These are phyloP conservation scores for Fusarium armeniacum DNA, from an alignment of 2,329 filamentous ascomycete genomes.

Conservation along the genomic window DNA sequence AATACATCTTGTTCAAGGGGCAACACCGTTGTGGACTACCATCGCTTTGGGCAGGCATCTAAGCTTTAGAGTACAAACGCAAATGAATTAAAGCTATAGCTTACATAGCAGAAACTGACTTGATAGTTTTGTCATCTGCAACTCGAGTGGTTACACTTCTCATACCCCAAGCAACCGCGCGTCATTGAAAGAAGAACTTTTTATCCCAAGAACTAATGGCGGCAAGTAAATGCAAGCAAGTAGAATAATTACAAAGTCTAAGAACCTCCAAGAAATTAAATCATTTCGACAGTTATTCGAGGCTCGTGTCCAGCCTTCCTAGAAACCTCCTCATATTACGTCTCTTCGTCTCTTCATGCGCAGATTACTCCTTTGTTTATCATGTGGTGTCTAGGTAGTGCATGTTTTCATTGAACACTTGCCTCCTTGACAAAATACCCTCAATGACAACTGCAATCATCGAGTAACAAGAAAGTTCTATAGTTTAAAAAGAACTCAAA, in stretches of 20 bases:
- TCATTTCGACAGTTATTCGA: conserved; percentile 4
- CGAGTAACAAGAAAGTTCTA: conserved; percentile 9
- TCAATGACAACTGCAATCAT: background rate
- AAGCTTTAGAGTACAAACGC: too few relatives aligned
- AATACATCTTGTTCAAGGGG: background rate
- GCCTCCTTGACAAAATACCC: conserved; percentile 6
- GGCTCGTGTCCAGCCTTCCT: background rate
- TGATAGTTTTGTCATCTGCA: too few relatives aligned
- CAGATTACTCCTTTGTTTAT: conserved; percentile 12
- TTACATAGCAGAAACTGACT: too few relatives aligned
- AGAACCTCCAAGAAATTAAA: conserved; percentile 1
- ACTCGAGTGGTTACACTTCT: too few relatives aligned
- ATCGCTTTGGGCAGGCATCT: too few relatives aligned
- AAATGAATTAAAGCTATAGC: too few relatives aligned
- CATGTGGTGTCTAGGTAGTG: background rate
- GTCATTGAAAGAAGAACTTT: background rate
- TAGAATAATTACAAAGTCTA: conserved; percentile 30
- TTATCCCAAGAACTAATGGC: background rate
- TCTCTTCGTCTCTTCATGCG: conserved; percentile 34
- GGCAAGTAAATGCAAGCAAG: conserved; percentile 22
- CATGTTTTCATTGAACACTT: conserved; percentile 1
- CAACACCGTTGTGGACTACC: background rate
- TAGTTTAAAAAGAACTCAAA: background rate
- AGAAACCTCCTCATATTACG: conserved; percentile 21
- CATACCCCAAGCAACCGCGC: too few relatives aligned